Evolutionary conservation across 805 yeast genomes (phyloP), one percentile per base, ranked within the genome.

Genomic region (Candida jianshihensis): DNA sequence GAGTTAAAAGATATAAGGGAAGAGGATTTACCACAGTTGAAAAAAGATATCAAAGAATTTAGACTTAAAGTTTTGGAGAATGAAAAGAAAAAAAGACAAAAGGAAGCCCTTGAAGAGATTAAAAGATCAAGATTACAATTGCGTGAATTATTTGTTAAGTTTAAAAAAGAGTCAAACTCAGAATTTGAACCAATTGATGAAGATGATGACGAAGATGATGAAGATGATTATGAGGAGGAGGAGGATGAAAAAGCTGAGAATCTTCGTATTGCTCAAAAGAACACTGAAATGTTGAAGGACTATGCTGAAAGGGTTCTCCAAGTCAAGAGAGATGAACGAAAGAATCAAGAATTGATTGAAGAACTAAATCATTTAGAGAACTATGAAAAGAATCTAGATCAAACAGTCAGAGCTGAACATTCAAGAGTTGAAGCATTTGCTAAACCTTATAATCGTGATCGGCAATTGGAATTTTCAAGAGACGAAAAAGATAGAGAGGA

Each of bases 1-100:
- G 84, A 78, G 46, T 52, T 79, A 36, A 58, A 65, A 12, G 84
- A 75, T 43, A 70, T 78, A 4, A 83, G 85, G 2, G 54, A 58
- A 18, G 70, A 71, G 19, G 60, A 73, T 62, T 54, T 70, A 31
- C 78, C 75, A 16, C 60, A 59, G n/a, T 71, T 78, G 26, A 68
- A 64, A 15, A 64, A 65, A 37, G 75, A 73, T 39, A 69, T 79
- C 38, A 62, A 75, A 39, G 71, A 68, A 41, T 79, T 79, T 49
- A 57, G 85, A 48, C 60, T 76, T 17, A 68, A 66, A 30, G 79
- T 78, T 19, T 49, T 75, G 35, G 66, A 66, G 28, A 56, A 72
- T 19, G 84, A 78, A 38, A 63, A 66, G 36, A 64, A 64, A 32
- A 71, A 73, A 31, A 63, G 81, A 30, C 70, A 67, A 34, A 61